Conservation (phyloP, 2,329 filamentous ascomycete species). For the Aspergillus carbonarius region DNA sequence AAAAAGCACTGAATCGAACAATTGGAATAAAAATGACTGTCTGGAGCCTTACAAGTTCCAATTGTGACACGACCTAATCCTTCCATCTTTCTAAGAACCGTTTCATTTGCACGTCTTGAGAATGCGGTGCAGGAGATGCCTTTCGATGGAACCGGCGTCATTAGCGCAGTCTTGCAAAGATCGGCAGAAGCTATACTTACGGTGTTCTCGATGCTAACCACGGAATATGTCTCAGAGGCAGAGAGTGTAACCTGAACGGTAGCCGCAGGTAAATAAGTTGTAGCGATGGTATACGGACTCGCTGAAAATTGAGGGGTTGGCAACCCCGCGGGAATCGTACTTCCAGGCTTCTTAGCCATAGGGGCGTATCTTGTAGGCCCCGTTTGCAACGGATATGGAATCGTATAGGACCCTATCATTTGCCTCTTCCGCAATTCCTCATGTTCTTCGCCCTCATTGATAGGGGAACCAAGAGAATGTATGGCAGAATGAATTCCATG, state of each 20-base stretch:
- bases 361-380: slow-evolving; percentile 61
- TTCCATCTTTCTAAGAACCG: slow-evolving; percentile 60
- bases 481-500: slow-evolving; percentile 37
- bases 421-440: slow-evolving; percentile 33
- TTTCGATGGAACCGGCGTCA: slow-evolving; percentile 26
- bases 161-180: slow-evolving; percentile 3
- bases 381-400: slow-evolving; percentile 56
- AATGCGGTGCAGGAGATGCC: slow-evolving; percentile 55
- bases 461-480: slow-evolving; percentile 1
- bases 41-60: neutral
- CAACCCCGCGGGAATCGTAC: slow-evolving; percentile 56
- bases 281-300: slow-evolving; percentile 55
- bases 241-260: slow-evolving; percentile 53
- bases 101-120: slow-evolving; percentile 52
- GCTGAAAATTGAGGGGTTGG: slow-evolving; percentile 54
- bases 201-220: slow-evolving; percentile 57
- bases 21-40: neutral
- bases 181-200: slow-evolving; percentile 43
- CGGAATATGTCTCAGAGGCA: slow-evolving; percentile 51
- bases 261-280: slow-evolving; percentile 48
- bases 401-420: slow-evolving; percentile 30
- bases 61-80: slow-evolving; percentile 43
- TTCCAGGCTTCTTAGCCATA: slow-evolving; percentile 59
- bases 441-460: slow-evolving; percentile 8
- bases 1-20: neutral